Percentiles rank a stretch among this genome's conserved stretches.
Conservation (phyloP, 176 grass and related monocot species). For the Juncus effusus region DNA sequence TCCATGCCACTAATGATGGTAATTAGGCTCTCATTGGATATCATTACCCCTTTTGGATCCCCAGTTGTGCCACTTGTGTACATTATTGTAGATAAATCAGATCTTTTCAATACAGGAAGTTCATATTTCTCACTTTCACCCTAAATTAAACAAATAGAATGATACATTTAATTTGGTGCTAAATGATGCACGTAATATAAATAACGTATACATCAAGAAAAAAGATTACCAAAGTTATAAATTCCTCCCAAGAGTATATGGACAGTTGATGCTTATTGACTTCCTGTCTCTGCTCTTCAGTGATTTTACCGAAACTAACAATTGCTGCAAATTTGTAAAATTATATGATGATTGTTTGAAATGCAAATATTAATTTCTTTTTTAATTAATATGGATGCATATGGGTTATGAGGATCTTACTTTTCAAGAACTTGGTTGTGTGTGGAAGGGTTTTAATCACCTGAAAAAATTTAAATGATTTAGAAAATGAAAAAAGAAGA, state of each 20-base stretch:
- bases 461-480: slow-evolving; percentile 34
- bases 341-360: background rate
- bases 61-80: slow-evolving; percentile 98
- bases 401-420: slow-evolving; percentile 39
- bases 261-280: slow-evolving; percentile 53
- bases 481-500: background rate
- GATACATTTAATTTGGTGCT: background rate
- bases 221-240: slow-evolving; percentile 55
- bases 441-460: slow-evolving; percentile 67
- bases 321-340: slow-evolving; percentile 38
- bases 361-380: background rate
- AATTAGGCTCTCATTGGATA: slow-evolving; percentile 74
- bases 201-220: slow-evolving; percentile 6
- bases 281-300: slow-evolving; percentile 63
- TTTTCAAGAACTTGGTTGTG: slow-evolving; percentile 64
- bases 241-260: slow-evolving; percentile 91
- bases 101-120: slow-evolving; percentile 71
- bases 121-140: slow-evolving; percentile 50
- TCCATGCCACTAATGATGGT: slow-evolving; percentile 48
- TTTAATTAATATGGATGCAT: background rate
- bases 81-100: slow-evolving; percentile 87
- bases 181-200: background rate
- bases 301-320: slow-evolving; percentile 85
- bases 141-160: slow-evolving; percentile 34
- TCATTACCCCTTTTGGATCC: slow-evolving; percentile 88